Percentiles rank a stretch among this genome's conserved stretches.
phyloP scores from a whole-genome alignment of 805 yeast genomes.

The Saccharomycopsis malanga region DNA sequence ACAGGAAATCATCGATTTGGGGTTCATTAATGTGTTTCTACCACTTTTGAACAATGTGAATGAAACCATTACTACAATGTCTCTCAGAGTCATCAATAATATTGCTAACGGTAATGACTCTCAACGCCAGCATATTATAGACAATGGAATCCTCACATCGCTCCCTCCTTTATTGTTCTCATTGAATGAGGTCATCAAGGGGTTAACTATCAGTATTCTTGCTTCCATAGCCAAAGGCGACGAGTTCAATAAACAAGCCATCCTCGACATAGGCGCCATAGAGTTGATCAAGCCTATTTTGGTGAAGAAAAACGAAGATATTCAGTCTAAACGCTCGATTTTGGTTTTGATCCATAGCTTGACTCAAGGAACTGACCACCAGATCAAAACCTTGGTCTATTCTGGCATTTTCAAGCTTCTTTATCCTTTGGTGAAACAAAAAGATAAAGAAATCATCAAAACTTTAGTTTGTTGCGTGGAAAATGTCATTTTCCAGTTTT shows the following conservation, averaged over 20 bases:
- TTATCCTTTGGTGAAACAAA: constrained; percentile 17
- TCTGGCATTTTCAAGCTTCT: constrained; percentile 20
- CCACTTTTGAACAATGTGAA: constrained; percentile 21
- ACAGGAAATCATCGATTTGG: constrained; percentile 19
- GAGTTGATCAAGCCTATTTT: constrained; percentile 20
- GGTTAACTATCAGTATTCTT: constrained; percentile 13
- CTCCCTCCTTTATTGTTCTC: constrained; percentile 21
- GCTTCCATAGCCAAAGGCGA: constrained; percentile 20
- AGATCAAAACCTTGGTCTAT: constrained; percentile 19
- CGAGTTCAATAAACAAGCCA: constrained; percentile 21
- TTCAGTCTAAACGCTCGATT: constrained; percentile 8
- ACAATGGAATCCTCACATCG: constrained; percentile 19
- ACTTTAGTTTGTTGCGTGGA: constrained; percentile 22
- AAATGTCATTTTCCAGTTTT: constrained; percentile 21
- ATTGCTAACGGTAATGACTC: constrained; percentile 17
- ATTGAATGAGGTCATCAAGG: constrained; percentile 19
- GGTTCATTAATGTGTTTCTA: constrained; percentile 20
- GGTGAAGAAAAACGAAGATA: constrained; percentile 8
- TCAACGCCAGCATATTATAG: constrained; percentile 20
- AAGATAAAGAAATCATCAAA: constrained; percentile 13
- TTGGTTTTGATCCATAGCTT: constrained; percentile 11
- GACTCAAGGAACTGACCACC: constrained; percentile 19
- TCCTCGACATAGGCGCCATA: constrained; percentile 20
- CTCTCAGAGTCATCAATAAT: constrained; percentile 18
- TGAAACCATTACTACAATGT: constrained; percentile 22